Evolutionary conservation across 805 yeast species (phyloP), one percentile per base, ranked within the genome.

Genomic region (Pichia phayaonensis): DNA sequence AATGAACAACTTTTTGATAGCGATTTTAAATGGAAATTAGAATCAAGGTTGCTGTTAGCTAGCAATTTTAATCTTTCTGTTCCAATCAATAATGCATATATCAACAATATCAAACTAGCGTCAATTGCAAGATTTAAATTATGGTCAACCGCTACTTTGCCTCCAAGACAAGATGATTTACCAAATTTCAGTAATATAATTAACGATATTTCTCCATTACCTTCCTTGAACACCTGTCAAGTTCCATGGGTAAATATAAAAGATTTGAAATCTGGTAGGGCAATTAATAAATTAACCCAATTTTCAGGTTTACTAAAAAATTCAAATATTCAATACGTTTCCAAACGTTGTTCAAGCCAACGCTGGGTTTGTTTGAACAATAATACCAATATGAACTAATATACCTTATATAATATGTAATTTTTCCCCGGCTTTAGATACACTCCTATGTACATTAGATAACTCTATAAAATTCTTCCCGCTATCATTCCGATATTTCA

Each of bases 101-200:
- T 51, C 7, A 29, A 49, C 4, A 38, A 45, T 7, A 47, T 66
- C n/a, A 69, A 65, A 44, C 58, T 77, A 20, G 75, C 78, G 2
- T 61, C 68, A 8, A 47, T 69, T 18, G 70, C 78, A 3, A 64
- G 80, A 47, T 74, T 72, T 47, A 74, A 76, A 56, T 60, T 79
- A 36, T 79, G 83, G 82, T 67, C 72, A 45, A 68, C 70, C 39
- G 78, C 79, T 5, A 70, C 79, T 2, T 62, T 81, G 24, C 73
- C 74, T 3, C 83, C 84, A 23, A 65, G 84, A 47, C 48, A 54
- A 1, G 84, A 80, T 45, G 38, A 43, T 3, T 42, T 55, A 3
- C 57, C 58, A 11, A 24, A 40, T 20, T 34, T 41, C 3, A 29
- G 36, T n/a, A 42, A 40, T n/a, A 20, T 51, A 18, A 42, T 23